Evolutionary conservation across 805 yeast species (phyloP).

Genomic region (Candida berthetii): DNA sequence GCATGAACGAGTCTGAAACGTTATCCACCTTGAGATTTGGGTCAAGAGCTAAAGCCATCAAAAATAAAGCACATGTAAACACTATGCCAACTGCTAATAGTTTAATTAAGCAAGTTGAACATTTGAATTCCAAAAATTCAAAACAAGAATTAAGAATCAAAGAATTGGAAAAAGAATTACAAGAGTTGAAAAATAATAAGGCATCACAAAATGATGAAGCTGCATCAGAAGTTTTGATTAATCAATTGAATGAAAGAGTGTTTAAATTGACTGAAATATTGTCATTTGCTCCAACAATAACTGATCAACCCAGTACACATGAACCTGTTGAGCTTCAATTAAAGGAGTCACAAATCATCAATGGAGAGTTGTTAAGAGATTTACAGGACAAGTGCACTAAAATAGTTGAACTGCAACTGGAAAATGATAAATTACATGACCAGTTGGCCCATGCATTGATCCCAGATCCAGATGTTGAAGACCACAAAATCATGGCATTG

Average conservation of each 20-base stretch:
- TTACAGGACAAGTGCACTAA: conserved; percentile 19
- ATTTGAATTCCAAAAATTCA: conserved; percentile 11
- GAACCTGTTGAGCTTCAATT: conserved; percentile 5
- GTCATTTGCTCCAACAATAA: conserved; percentile 7
- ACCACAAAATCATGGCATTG: conserved; percentile 43
- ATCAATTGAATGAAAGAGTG: conserved; percentile 6
- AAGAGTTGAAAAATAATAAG: not conserved
- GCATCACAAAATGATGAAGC: not conserved
- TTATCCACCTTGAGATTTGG: conserved; percentile 72
- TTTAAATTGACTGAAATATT: conserved; percentile 10
- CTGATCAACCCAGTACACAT: not conserved
- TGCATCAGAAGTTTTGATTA: not conserved
- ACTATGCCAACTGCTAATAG: conserved; percentile 18
- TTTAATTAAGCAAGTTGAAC: conserved; percentile 14
- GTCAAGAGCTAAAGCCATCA: conserved; percentile 59
- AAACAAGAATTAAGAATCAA: conserved; percentile 9
- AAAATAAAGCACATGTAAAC: conserved; percentile 60
- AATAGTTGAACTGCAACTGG: conserved; percentile 33
- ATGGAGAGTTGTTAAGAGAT: conserved; percentile 15
- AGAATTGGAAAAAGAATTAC: conserved; percentile 13
- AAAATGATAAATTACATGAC: conserved; percentile 32
- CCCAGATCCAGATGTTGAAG: conserved; percentile 16
- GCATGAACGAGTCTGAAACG: conserved; percentile 54
- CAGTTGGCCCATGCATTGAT: conserved; percentile 17
- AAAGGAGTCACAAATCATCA: conserved; percentile 14